Evolutionary conservation across 2,329 filamentous ascomycete genomes (phyloP).

Genomic region (Calycina marina): DNA sequence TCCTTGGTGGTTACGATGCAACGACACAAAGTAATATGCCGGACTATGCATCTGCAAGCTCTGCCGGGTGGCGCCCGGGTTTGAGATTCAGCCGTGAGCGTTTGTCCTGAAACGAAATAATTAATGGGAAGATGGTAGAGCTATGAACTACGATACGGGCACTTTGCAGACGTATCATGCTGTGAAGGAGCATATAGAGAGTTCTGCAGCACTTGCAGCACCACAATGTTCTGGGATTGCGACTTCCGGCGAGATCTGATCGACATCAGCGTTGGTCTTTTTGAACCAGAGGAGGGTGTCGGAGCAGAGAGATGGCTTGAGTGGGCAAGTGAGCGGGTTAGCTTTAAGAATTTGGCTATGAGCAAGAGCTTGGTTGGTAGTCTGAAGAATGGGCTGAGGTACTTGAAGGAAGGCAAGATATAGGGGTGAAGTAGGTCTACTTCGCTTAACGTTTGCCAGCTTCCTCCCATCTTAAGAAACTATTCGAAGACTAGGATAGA

Average conservation of each 20-base stretch:
- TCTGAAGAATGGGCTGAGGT: conserved; percentile 14
- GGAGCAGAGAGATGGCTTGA: conserved; percentile 44
- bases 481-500: too few species aligned
- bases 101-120: conserved; percentile 50
- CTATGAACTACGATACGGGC: conserved; percentile 24
- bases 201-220: conserved; percentile 48
- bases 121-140: conserved; percentile 25
- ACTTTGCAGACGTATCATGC: conserved; percentile 36
- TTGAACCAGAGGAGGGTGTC: conserved; percentile 35
- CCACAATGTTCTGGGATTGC: conserved; percentile 48
- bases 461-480: too few species aligned
- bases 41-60: too few species aligned
- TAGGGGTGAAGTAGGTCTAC: too few species aligned
- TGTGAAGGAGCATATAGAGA: conserved; percentile 38
- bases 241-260: conserved; percentile 37
- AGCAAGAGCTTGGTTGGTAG: conserved; percentile 12
- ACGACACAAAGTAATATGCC: too few species aligned
- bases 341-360: conserved; percentile 29
- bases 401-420: too few species aligned
- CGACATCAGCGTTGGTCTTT: conserved; percentile 47
- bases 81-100: conserved; percentile 50
- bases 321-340: conserved; percentile 44
- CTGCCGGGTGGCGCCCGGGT: too few species aligned
- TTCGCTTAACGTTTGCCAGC: too few species aligned
- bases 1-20: too few species aligned